phyloP scores from a whole-genome alignment of 164 flowering plant genomes.

The grape (Vitis vinifera) region DNA sequence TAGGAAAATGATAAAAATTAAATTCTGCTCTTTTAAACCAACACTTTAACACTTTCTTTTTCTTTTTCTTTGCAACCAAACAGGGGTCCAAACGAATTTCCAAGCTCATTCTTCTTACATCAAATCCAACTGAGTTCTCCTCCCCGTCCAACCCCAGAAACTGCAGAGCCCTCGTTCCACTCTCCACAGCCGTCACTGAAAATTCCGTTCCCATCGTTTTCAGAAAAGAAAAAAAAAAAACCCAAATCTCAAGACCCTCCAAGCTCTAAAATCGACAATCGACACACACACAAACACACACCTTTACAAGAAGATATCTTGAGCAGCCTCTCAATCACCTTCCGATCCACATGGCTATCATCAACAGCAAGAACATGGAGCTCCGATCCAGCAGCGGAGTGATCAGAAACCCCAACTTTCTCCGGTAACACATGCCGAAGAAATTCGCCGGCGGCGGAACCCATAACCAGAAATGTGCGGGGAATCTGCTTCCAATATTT shows the following conservation, averaged over 20 bases:
- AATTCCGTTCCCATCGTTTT: background rate
- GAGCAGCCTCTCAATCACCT: conserved; percentile 48
- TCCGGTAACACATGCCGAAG: conserved; percentile 14
- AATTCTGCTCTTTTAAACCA: background rate
- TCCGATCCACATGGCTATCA: conserved; percentile 49
- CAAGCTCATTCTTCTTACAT: conserved; percentile 26
- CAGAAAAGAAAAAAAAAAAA: conserved; percentile 3
- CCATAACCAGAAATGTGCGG: too few species aligned
- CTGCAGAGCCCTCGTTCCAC: conserved; percentile 70
- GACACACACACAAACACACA: background rate
- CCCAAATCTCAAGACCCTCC: background rate
- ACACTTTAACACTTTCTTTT: background rate
- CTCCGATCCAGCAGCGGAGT: conserved; percentile 8
- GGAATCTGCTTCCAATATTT: too few species aligned
- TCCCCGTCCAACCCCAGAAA: conserved; percentile 65
- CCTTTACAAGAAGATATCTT: conserved; percentile 50
- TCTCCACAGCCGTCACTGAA: conserved; percentile 69
- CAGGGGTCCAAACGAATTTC: background rate
- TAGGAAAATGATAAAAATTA: background rate
- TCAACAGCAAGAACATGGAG: conserved; percentile 61
- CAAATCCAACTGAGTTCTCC: conserved; percentile 32
- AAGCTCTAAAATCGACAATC: background rate
- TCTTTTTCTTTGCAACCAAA: conserved; percentile 8
- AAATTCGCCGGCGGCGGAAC: conserved; percentile 14
- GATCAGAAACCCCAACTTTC: conserved; percentile 5